phyloP scores from a whole-genome alignment of 2,329 filamentous ascomycete genomes.

The Ilyonectria sp. region DNA sequence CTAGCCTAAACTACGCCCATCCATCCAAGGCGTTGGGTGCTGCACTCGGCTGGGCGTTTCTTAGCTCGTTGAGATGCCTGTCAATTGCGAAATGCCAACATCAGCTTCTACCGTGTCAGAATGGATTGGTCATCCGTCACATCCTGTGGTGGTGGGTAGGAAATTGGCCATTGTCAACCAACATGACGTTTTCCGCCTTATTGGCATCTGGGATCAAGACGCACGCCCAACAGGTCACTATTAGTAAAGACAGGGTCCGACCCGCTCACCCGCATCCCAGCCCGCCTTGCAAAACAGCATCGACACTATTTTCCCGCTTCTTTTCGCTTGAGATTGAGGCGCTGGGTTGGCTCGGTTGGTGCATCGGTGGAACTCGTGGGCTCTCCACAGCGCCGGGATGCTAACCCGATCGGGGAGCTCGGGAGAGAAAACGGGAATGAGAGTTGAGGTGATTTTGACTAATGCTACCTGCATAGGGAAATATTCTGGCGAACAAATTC shows the following conservation, averaged over 20 bases:
- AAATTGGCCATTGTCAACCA: background rate
- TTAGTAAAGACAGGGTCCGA: background rate
- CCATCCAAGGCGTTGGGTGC: background rate
- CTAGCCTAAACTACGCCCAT: no score
- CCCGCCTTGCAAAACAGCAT: background rate
- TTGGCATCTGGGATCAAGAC: background rate
- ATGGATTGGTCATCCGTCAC: background rate
- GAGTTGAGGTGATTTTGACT: background rate
- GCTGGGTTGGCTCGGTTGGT: background rate
- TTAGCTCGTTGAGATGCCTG: background rate
- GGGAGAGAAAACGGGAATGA: slow-evolving; percentile 15
- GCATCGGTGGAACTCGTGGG: background rate
- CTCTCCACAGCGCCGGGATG: background rate
- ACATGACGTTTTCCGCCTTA: background rate
- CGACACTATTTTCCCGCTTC: background rate
- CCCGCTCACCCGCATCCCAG: background rate
- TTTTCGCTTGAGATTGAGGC: background rate
- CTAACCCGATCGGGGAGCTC: slow-evolving; percentile 9
- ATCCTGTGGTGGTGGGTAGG: background rate
- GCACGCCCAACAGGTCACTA: background rate
- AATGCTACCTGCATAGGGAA: no score
- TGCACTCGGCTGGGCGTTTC: no score
- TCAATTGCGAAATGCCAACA: background rate
- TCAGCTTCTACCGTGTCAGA: background rate
- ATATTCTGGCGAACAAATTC: no score